phyloP scores from a whole-genome alignment of 2,329 filamentous ascomycete species.

The Sporothrix humicola region DNA sequence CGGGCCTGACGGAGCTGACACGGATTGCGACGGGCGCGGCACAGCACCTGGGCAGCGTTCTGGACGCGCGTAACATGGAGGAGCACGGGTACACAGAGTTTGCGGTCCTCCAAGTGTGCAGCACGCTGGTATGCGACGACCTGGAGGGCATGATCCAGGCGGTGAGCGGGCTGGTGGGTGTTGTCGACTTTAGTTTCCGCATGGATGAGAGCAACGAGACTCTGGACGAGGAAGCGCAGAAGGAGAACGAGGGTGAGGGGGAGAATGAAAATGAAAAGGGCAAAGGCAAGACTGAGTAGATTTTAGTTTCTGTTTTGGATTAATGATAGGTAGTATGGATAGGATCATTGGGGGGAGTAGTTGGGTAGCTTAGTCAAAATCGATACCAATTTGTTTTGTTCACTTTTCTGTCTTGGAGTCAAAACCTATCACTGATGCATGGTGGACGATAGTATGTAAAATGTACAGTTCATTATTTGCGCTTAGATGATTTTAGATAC shows the following conservation, averaged over 20 bases:
- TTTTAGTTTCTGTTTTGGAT: not conserved
- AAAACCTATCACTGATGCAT: too few relatives aligned
- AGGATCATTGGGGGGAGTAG: not conserved
- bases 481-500: too few relatives aligned
- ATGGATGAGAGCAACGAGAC: slow-evolving; percentile 45
- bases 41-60: slow-evolving; percentile 50
- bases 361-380: slow-evolving; percentile 4
- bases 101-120: slow-evolving; percentile 75
- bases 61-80: slow-evolving; percentile 68
- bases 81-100: slow-evolving; percentile 78
- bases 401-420: not conserved
- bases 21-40: slow-evolving; percentile 27
- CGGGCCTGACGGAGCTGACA: slow-evolving; percentile 31
- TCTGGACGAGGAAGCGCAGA: not conserved
- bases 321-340: not conserved
- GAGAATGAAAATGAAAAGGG: slow-evolving; percentile 29
- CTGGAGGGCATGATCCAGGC: slow-evolving; percentile 65
- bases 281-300: slow-evolving; percentile 38
- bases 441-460: too few relatives aligned
- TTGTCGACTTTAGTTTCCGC: slow-evolving; percentile 75
- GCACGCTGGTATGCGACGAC: slow-evolving; percentile 71
- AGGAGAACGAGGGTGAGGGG: not conserved
- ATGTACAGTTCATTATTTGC: too few relatives aligned
- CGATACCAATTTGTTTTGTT: slow-evolving; percentile 22
- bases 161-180: slow-evolving; percentile 72